A percentile compares a stretch with the other conserved stretches of the same genome.
Conservation (phyloP, 2,329 filamentous ascomycete species). For the Aurifilum marmelostoma region DNA sequence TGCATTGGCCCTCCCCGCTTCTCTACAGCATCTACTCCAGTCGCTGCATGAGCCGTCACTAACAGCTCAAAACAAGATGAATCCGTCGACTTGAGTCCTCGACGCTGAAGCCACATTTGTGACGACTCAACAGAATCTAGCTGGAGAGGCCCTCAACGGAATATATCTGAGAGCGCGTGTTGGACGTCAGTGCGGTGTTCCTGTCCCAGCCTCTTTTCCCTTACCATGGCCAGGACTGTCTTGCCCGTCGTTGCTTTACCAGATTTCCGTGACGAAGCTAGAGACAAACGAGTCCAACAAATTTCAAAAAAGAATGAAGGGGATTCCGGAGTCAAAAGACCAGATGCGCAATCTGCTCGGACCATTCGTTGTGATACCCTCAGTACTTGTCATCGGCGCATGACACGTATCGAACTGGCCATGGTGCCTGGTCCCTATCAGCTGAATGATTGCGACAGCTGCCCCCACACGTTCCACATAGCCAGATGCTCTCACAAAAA, state of each 20-base stretch:
- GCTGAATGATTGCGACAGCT: not conserved
- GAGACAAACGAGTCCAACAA: too few relatives aligned
- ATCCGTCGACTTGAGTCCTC: not conserved
- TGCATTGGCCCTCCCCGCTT: not conserved
- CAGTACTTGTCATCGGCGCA: not conserved
- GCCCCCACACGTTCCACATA: not conserved
- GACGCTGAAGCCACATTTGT: not conserved
- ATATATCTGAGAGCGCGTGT: not conserved
- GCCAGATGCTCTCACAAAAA: not conserved
- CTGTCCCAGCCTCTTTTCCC: not conserved
- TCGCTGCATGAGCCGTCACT: too few relatives aligned
- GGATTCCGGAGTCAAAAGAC: not conserved
- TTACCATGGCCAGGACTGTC: not conserved
- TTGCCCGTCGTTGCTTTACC: not conserved
- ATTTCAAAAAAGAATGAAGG: not conserved
- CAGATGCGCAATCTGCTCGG: not conserved
- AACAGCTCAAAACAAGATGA: not conserved
- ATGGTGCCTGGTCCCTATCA: not conserved
- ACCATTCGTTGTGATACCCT: not conserved
- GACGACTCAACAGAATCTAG: not conserved
- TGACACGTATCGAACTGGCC: not conserved
- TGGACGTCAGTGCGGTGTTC: not conserved
- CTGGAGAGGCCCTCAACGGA: not conserved
- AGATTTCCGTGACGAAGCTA: not conserved
- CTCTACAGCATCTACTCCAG: too few relatives aligned